Percentiles rank a stretch among this genome's conserved stretches.
Evolutionary conservation across 2,329 filamentous ascomycete species (phyloP).

Genomic region (Ilyonectria sp.): DNA sequence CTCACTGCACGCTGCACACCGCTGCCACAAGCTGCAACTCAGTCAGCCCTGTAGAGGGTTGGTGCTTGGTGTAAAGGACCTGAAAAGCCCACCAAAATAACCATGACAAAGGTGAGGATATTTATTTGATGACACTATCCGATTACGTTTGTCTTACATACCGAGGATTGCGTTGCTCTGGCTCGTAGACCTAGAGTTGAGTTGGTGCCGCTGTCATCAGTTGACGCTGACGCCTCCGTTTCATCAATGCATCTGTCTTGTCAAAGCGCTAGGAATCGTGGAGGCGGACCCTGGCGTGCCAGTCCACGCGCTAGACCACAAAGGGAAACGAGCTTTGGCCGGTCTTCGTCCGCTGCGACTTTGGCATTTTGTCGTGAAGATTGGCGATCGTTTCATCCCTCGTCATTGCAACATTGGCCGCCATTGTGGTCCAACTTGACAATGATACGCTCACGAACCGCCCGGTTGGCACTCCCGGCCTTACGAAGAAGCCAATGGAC

Average conservation of each 20-base stretch:
- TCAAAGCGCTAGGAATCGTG: conserved; percentile 38
- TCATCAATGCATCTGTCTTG: conserved; percentile 22
- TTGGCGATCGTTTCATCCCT: conserved; percentile 17
- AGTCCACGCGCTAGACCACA: conserved; percentile 41
- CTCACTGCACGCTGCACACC: background rate
- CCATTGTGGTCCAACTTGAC: conserved; percentile 36
- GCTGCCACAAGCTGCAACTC: background rate
- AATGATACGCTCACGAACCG: conserved; percentile 52
- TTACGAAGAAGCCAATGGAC: conserved; percentile 49
- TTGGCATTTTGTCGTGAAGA: conserved; percentile 28
- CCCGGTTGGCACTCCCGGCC: conserved; percentile 36
- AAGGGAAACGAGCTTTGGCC: conserved; percentile 43
- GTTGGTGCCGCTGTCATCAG: background rate
- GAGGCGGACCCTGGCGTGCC: conserved; percentile 35
- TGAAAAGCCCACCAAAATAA: background rate
- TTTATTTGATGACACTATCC: background rate
- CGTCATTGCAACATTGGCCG: conserved; percentile 13
- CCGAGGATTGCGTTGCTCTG: background rate
- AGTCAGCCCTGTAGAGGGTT: background rate
- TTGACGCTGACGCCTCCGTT: conserved; percentile 7
- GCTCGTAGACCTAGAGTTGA: background rate
- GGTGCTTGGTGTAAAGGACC: background rate
- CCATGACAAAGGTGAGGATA: background rate
- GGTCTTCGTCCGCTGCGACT: conserved; percentile 4
- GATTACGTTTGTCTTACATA: background rate